These are phyloP conservation scores for Davidsoniella neocaledoniae DNA, from an alignment of 2,329 filamentous ascomycete genomes.

Conservation along the genomic window DNA sequence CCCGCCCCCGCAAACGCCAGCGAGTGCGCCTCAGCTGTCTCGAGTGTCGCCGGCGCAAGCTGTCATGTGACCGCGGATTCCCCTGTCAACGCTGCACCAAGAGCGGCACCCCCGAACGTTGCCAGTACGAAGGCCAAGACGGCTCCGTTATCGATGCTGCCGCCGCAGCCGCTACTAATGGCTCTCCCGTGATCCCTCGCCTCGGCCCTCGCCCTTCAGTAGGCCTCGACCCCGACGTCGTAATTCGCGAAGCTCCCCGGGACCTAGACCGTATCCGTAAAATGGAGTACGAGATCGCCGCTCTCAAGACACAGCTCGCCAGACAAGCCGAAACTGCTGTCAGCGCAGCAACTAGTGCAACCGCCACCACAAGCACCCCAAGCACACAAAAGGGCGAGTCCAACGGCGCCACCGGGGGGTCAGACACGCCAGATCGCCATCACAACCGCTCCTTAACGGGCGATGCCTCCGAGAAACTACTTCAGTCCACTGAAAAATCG, in stretches of 20 bases:
- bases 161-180: constrained; percentile 19
- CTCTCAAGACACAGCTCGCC: constrained; percentile 35
- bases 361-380: constrained; percentile 10
- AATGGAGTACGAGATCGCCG: constrained; percentile 40
- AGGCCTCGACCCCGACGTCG: constrained; percentile 18
- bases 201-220: constrained; percentile 25
- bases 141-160: constrained; percentile 32
- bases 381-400: constrained; percentile 28
- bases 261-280: constrained; percentile 42
- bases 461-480: not conserved
- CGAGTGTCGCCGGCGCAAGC: constrained; percentile 42
- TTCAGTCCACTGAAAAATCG: constrained; percentile 19
- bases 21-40: constrained; percentile 42
- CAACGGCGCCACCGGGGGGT: constrained; percentile 19
- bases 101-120: constrained; percentile 41
- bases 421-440: constrained; percentile 10
- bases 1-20: constrained; percentile 37
- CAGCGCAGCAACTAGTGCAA: constrained; percentile 13
- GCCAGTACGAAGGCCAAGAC: constrained; percentile 41
- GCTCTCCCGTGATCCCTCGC: constrained; percentile 26
- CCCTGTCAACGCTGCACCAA: constrained; percentile 46
- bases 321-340: constrained; percentile 24
- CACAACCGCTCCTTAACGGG: constrained; percentile 12
- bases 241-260: constrained; percentile 24
- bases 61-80: constrained; percentile 44